Evolutionary conservation across 495 filamentous ascomycete genomes (phyloP).

Genomic region (Talaromyces nanjingensis): DNA sequence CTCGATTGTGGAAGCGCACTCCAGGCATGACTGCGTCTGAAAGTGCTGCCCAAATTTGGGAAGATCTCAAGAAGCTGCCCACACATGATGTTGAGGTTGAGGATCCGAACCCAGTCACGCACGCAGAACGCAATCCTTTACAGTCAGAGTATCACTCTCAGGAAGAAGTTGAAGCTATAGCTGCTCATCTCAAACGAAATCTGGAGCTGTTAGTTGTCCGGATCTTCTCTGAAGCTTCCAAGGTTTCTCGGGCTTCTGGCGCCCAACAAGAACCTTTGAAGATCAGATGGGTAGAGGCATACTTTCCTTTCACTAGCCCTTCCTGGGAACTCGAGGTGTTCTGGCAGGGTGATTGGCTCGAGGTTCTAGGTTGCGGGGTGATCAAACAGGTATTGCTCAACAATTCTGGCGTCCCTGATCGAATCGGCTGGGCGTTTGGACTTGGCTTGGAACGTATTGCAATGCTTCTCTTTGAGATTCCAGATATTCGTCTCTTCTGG

Average conservation of each 20-base stretch:
- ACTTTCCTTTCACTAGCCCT: slow-evolving; percentile 90
- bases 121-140: slow-evolving; percentile 76
- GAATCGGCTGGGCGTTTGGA: slow-evolving; percentile 93
- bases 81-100: slow-evolving; percentile 65
- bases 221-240: slow-evolving; percentile 74
- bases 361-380: slow-evolving; percentile 90
- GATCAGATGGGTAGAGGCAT: slow-evolving; percentile 92
- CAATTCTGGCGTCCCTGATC: slow-evolving; percentile 65
- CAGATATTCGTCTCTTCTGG: slow-evolving; percentile 98
- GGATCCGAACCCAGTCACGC: slow-evolving; percentile 74
- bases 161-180: slow-evolving; percentile 77
- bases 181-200: slow-evolving; percentile 79
- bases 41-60: slow-evolving; percentile 43
- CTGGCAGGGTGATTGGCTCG: slow-evolving; percentile 92
- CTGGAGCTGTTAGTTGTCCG: slow-evolving; percentile 83
- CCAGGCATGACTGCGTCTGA: slow-evolving; percentile 45
- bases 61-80: slow-evolving; percentile 62
- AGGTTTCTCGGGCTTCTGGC: slow-evolving; percentile 46
- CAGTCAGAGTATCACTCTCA: slow-evolving; percentile 61
- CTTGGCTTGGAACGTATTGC: slow-evolving; percentile 88
- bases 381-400: slow-evolving; percentile 71
- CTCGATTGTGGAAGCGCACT: slow-evolving; percentile 78
- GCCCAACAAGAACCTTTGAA: slow-evolving; percentile 59
- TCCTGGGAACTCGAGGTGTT: slow-evolving; percentile 95
- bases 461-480: slow-evolving; percentile 93